Base-by-base conservation (phyloP, 768 basidiomycete species). In the Tylopilus sp. region DNA sequence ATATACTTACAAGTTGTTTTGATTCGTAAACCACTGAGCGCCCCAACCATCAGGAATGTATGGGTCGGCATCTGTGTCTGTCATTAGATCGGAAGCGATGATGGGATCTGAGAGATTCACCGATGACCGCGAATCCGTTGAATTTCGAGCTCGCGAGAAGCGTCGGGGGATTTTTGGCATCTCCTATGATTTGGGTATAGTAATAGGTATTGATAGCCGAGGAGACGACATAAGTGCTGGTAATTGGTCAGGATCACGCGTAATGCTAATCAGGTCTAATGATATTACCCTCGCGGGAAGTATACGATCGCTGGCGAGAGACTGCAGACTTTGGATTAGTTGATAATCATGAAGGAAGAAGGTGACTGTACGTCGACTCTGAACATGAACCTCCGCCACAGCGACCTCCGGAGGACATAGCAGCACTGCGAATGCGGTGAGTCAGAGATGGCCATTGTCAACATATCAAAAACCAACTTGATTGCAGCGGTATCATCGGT, bases 401-500 rank as follows among this genome's bases (percentile, higher is more conserved):
- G 25, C 87, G 80, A 55, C 53, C 64, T 13, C 82, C 83, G 21
- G 76, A 70, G 36, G 79, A 74, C 48, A 90, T 89, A 7, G 88
- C 88, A 23, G 64, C 64, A 58, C 86, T 88, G 44, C 12, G 21
- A 52, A 47, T 33, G 26, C 12, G 17, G 50, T 47, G 36, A 51
- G 26, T 49, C 40, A 57, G 42, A 26, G 23, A 51, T 51, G 44
- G 31, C 31, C 8, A 1, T 44, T 22, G 5, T 2, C 0, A 50
- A 4, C 36, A 3, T 6, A 8, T 50, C 21, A 35, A 51, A 5
- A 39, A 38, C 47, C 17, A 47, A 83, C 85, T 86, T 88, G 65
- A 88, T 88, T 2, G 88, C 86, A 21, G 70, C 77, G 6, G 88
- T 88, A 56, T 91, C 89, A 59, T 91, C 88, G 6, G 81, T 78